These are phyloP conservation scores for Aaosphaeria pasadenensis DNA, from an alignment of 2,329 filamentous ascomycete genomes.

Conservation along the genomic window DNA sequence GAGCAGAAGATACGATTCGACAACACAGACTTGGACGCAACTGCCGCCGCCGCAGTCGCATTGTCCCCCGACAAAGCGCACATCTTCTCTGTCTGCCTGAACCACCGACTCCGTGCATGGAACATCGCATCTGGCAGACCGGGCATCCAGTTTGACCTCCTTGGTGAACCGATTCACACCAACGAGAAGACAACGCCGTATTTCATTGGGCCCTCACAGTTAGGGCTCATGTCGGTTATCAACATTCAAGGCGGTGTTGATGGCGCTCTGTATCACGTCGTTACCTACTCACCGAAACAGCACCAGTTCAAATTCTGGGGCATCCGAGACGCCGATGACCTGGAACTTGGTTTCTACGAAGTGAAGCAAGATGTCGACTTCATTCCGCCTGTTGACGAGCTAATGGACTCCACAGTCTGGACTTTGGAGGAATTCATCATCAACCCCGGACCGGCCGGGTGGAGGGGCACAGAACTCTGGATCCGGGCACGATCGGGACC, in stretches of 20 bases:
- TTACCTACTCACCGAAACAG: slow-evolving; percentile 85
- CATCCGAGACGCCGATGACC: slow-evolving; percentile 59
- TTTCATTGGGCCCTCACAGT: slow-evolving; percentile 74
- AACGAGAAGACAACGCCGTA: slow-evolving; percentile 70
- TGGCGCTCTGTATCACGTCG: slow-evolving; percentile 58
- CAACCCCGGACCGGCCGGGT: slow-evolving; percentile 33
- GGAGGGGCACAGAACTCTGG: slow-evolving; percentile 45
- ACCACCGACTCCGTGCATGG: slow-evolving; percentile 88
- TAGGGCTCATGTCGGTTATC: slow-evolving; percentile 72
- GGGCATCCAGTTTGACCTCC: slow-evolving; percentile 71
- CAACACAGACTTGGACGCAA: slow-evolving; percentile 60
- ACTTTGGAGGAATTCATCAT: slow-evolving; percentile 48
- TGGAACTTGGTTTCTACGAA: slow-evolving; percentile 64
- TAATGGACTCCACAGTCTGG: slow-evolving; percentile 52
- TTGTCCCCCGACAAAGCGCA: slow-evolving; percentile 49
- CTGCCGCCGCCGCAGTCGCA: slow-evolving; percentile 61
- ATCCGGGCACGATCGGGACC: slow-evolving; percentile 55
- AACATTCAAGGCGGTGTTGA: slow-evolving; percentile 51
- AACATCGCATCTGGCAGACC: slow-evolving; percentile 79
- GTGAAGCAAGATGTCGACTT: slow-evolving; percentile 63
- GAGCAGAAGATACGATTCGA: slow-evolving; percentile 63
- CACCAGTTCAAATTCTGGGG: slow-evolving; percentile 95
- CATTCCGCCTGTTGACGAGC: slow-evolving; percentile 57
- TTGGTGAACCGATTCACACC: slow-evolving; percentile 58
- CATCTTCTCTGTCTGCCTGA: slow-evolving; percentile 79